Conservation (phyloP, 768 basidiomycete genomes). For the Ramaria rubella region DNA sequence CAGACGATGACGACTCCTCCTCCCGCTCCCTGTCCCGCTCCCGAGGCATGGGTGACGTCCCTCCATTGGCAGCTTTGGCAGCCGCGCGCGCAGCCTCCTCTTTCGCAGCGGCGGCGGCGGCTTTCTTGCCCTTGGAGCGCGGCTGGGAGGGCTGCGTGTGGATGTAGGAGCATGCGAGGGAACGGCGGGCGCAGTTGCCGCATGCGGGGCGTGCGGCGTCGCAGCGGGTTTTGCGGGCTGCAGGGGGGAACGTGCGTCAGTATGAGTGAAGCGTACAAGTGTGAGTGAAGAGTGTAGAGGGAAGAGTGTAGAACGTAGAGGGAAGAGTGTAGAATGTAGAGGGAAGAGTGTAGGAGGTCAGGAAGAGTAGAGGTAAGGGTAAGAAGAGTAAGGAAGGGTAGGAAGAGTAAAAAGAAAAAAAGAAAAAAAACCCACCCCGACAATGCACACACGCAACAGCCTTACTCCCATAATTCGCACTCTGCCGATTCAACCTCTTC, state of each 20-base stretch:
- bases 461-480: constrained; percentile 70
- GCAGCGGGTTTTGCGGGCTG: constrained; percentile 85
- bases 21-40: neutral
- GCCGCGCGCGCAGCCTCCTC: neutral
- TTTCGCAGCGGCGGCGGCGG: neutral
- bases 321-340: neutral
- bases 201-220: constrained; percentile 83
- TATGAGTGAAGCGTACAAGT: too few relatives aligned
- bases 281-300: neutral
- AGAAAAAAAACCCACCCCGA: constrained; percentile 49
- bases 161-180: constrained; percentile 73
- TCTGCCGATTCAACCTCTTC: constrained; percentile 35
- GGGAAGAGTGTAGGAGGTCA: neutral
- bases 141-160: constrained; percentile 29
- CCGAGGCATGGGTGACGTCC: neutral
- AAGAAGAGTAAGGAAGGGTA: neutral
- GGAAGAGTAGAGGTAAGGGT: too few relatives aligned
- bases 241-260: constrained; percentile 9
- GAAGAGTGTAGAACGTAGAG: neutral
- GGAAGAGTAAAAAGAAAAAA: neutral
- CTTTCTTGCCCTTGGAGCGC: constrained; percentile 10
- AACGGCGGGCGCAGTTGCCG: constrained; percentile 73
- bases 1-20: too few relatives aligned
- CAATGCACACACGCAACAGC: constrained; percentile 88
- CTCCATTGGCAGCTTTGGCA: neutral